These are phyloP conservation scores for Polygonum maritimum DNA, from an alignment of 148 eudicot genomes.

Conservation along the genomic window DNA sequence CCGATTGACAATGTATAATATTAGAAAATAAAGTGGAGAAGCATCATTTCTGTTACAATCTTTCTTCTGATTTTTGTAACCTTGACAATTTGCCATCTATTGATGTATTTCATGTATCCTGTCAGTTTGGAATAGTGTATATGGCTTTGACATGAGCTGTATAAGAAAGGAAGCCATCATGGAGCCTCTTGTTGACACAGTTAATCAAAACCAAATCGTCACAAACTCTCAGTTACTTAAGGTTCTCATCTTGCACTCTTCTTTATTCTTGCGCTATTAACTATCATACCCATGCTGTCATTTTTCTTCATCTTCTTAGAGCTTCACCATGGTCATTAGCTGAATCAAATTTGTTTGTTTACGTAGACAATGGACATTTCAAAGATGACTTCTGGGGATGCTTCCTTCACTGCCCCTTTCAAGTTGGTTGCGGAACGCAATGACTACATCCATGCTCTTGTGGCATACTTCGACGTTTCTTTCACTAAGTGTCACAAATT, in stretches of 20 bases:
- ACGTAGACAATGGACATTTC: conserved; percentile 95
- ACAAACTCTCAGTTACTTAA: conserved; percentile 79
- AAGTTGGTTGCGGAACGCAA: conserved; percentile 88
- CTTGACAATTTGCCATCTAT: background rate
- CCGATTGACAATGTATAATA: background rate
- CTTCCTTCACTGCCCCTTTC: conserved; percentile 87
- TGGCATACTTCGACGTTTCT: conserved; percentile 92
- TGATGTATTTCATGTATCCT: conserved; percentile 5
- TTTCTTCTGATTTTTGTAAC: background rate
- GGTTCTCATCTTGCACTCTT: conserved; percentile 24
- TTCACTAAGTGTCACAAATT: conserved; percentile 82
- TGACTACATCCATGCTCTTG: conserved; percentile 94
- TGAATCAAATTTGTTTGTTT: background rate
- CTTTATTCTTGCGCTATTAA: background rate
- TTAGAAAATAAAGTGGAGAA: background rate
- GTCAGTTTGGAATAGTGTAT: conserved; percentile 89
- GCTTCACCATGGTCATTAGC: background rate
- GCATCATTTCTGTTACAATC: too few relatives aligned
- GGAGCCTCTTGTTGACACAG: conserved; percentile 95
- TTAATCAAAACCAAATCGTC: conserved; percentile 89
- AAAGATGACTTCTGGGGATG: conserved; percentile 88
- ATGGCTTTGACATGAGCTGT: conserved; percentile 98
- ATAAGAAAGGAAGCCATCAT: conserved; percentile 77
- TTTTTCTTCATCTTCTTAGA: background rate
- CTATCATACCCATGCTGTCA: background rate